Evolutionary conservation across 306 rosid genomes (phyloP).

Genomic region (Hippophae rhamnoides): DNA sequence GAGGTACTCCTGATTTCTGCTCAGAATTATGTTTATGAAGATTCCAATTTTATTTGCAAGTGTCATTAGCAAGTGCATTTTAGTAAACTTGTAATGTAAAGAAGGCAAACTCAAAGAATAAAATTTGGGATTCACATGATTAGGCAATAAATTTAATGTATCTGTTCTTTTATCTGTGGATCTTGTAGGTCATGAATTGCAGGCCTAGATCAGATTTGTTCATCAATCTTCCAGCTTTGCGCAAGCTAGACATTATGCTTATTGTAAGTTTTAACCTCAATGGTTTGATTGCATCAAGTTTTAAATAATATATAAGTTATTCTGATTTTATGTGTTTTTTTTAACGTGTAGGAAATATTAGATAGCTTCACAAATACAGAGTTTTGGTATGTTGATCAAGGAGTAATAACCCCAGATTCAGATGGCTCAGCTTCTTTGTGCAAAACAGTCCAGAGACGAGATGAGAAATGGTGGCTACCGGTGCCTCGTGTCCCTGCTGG

Average conservation of each 20-base stretch:
- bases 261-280: slow-evolving; percentile 23
- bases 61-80: too few relatives aligned
- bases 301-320: not conserved
- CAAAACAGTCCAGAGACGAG: slow-evolving; percentile 64
- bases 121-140: too few relatives aligned
- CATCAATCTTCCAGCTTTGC: slow-evolving; percentile 43
- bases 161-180: not conserved
- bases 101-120: too few relatives aligned
- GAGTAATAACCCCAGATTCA: slow-evolving; percentile 56
- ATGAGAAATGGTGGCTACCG: slow-evolving; percentile 99
- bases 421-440: slow-evolving; percentile 82
- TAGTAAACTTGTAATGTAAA: too few relatives aligned
- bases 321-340: slow-evolving; percentile 2
- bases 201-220: slow-evolving; percentile 47
- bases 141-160: too few relatives aligned
- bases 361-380: slow-evolving; percentile 56
- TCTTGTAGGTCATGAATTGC: slow-evolving; percentile 46
- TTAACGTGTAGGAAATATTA: slow-evolving; percentile 51
- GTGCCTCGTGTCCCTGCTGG: slow-evolving; percentile 80
- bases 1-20: slow-evolving; percentile 23
- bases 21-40: too few relatives aligned
- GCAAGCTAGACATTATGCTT: slow-evolving; percentile 46
- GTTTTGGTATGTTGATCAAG: slow-evolving; percentile 98
- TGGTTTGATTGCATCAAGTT: not conserved
- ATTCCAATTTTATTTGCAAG: not conserved